Base-by-base conservation (phyloP, 352 stramenopile species). In the Pythium diclinum region DNA sequence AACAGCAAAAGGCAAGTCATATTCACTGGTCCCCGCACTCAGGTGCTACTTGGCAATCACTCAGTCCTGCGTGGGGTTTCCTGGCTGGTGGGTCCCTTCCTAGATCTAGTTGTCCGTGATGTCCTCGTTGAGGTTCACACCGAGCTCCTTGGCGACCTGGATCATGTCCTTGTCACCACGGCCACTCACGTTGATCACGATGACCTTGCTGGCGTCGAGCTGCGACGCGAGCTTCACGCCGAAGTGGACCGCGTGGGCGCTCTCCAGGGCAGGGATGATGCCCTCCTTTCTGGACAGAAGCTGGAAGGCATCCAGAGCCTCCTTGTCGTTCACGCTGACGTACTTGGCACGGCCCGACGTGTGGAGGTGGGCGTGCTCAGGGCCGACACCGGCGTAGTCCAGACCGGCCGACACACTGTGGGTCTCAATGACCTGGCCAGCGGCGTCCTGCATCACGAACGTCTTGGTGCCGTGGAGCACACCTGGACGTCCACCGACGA, bases 91-190 rank as follows among this genome's bases (percentile, higher is more conserved):
- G 47, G 25, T 56, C 14, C 49, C 25, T 28, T 28, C 25, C 49
- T 14, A 25, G n/a, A n/a, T 58, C 54, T 78, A 78, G 56, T 84
- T 82, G 63, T 92, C 81, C n/a, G 85, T 94, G 58, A 94, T 75
- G 60, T 94, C 85, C 38, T 89, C 83, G 70, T 91, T 73, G 34
- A 94, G 72, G 79, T 98, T 93, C 9, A 99, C 92, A 32, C 95
- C 94, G 62, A 98, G 90, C 54, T 97, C 94, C 72, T 95, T 98
- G 30, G 97, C 96, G 25, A 99, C 92, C 69, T 98, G 96, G 30
- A 98, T 87, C 96, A 99, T 99, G 76, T 99, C 97, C 86, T 99
- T 99, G 81, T 99, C 97, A 49, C 97, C 97, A 46, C 97, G 91
- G 21, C 97, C 97, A 81, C 94, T 98, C 65, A 99, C 88, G 78